Base-by-base conservation (phyloP, 371 early-diverging fungal species). In the Mucor velutinosus region DNA sequence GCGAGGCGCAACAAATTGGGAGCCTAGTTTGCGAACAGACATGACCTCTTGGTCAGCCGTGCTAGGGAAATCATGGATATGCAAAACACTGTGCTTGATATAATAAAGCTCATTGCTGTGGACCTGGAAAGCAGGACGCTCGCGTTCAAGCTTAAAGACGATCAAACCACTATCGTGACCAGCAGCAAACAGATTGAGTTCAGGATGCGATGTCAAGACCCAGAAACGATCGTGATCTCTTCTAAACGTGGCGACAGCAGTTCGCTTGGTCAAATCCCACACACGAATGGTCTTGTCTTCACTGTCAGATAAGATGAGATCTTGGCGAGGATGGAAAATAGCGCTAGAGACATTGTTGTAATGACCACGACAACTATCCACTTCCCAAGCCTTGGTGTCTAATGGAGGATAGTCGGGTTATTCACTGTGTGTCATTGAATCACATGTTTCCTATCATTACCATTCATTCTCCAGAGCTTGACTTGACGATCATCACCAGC, bases 401-500 rank as follows among this genome's bases (percentile, higher is more conserved):
- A 76, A n/a, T 17, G 10, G 7, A 25, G 4, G 43, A 2, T 7
- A 30, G 55, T 25, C 3, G 29, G 37, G 25, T 65, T 56, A 35
- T 4, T 41, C 5, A 3, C 19, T 12, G 17, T 30, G 2, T 58
- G 33, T 7, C 33, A 32, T 43, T 30, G 10, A 10, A 37, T 60
- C 15, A 39, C 11, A 32, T 5, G n/a, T 43, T 19, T 21, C 47
- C 21, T 19, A 19, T 8, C 14, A 65, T 43, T 83, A 92, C 92
- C 97, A 76, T 92, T 94, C 93, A 95, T 97, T 73, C 99, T 86
- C 99, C 99, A 99, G 23, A 99, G 86, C 76, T 99, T 99, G 33
- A 99, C 92, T 72, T 95, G 95, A 66, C 98, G 94, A 81, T 99
- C 99, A 77, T 99, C 99, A 65, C 96, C 95, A 62, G 96, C 95